These are phyloP conservation scores for Lentinula guzmanii DNA, from an alignment of 768 basidiomycete species.

Conservation along the genomic window DNA sequence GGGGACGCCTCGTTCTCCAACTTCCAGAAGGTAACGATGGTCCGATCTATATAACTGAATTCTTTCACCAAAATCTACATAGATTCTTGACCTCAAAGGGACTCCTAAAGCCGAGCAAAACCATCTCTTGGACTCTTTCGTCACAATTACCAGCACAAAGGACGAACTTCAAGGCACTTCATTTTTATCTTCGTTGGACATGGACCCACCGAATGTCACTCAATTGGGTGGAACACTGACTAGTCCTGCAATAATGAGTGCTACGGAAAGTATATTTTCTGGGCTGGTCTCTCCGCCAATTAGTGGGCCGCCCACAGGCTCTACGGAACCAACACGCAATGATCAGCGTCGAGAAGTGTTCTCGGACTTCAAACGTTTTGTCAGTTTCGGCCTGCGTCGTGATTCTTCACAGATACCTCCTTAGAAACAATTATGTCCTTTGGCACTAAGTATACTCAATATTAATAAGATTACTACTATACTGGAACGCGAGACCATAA, in stretches of 20 bases:
- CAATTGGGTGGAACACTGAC: constrained; percentile 46
- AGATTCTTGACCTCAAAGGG: constrained; percentile 95
- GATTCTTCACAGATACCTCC: constrained; percentile 35
- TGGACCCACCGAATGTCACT: constrained; percentile 71
- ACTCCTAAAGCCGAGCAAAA: constrained; percentile 84
- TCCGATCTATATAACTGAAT: neutral
- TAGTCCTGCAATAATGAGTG: constrained; percentile 49
- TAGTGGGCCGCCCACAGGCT: constrained; percentile 58
- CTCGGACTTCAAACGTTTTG: constrained; percentile 82
- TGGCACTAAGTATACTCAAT: neutral
- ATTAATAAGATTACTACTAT: neutral
- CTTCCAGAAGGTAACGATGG: constrained; percentile 84
- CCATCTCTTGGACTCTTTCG: constrained; percentile 83
- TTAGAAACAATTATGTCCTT: neutral
- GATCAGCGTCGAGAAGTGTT: constrained; percentile 74
- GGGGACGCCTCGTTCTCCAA: constrained; percentile 94
- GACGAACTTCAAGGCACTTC: constrained; percentile 84
- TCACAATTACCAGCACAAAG: constrained; percentile 90
- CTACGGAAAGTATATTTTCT: constrained; percentile 50
- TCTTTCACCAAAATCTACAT: neutral
- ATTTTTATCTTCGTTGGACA: constrained; percentile 90
- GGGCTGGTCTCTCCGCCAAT: constrained; percentile 57
- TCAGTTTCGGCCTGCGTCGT: constrained; percentile 81
- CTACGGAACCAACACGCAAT: constrained; percentile 36
- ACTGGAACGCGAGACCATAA: neutral